These are phyloP conservation scores for Nakazawaea holstii DNA, from an alignment of 805 yeast species.

Conservation along the genomic window DNA sequence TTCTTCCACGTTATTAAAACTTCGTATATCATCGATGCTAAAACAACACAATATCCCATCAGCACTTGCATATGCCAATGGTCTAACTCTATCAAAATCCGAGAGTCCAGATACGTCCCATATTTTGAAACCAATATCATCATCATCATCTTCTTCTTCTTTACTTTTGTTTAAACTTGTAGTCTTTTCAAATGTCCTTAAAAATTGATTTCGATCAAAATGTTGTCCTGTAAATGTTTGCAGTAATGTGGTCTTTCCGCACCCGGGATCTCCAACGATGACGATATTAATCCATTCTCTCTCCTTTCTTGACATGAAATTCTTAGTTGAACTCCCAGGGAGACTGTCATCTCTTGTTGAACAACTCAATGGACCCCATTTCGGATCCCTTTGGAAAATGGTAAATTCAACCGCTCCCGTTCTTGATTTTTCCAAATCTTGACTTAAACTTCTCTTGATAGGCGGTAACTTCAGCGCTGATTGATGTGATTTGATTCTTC, in stretches of 20 bases:
- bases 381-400: no score
- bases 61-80: conserved; percentile 35
- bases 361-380: no score
- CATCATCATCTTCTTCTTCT: conserved; percentile 11
- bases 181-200: conserved; percentile 16
- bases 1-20: conserved; percentile 30
- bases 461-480: no score
- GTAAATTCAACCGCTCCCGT: no score
- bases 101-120: conserved; percentile 39
- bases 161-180: conserved; percentile 13
- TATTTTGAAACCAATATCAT: conserved; percentile 20
- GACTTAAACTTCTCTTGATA: no score
- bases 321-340: no score
- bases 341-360: no score
- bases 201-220: background rate
- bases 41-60: conserved; percentile 33
- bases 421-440: no score
- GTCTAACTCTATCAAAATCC: conserved; percentile 34
- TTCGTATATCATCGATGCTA: conserved; percentile 26
- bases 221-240: conserved; percentile 17
- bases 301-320: no score
- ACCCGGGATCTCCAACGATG: conserved; percentile 84
- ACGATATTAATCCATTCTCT: conserved; percentile 45
- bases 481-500: no score
- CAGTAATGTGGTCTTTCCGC: conserved; percentile 79